These are phyloP conservation scores for Globisporangium apiculatum DNA, from an alignment of 352 stramenopile species.

Conservation along the genomic window DNA sequence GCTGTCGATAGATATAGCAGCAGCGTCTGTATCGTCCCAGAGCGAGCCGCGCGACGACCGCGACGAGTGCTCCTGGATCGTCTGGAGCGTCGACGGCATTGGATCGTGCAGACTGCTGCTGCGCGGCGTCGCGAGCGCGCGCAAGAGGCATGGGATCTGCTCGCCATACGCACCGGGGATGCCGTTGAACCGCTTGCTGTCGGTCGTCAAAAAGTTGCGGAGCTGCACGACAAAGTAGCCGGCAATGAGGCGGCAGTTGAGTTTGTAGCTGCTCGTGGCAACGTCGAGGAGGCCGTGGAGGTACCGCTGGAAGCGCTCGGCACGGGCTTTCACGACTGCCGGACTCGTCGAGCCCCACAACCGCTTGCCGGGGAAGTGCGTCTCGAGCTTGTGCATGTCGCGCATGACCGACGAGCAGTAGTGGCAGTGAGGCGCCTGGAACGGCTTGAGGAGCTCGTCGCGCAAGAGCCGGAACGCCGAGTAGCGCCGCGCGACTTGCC, in stretches of 20 bases:
- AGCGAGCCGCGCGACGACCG: conserved; percentile 14
- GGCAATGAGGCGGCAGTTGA: conserved; percentile 48
- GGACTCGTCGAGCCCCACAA: conserved; percentile 51
- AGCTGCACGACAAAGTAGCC: conserved; percentile 45
- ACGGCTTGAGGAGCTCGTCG: conserved; percentile 42
- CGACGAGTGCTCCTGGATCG: conserved; percentile 29
- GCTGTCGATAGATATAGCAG: conserved; percentile 2
- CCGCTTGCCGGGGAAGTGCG: conserved; percentile 45
- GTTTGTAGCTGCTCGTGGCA: conserved; percentile 38
- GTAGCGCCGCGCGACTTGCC: conserved; percentile 62
- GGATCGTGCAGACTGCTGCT: conserved; percentile 16
- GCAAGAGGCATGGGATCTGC: conserved; percentile 39
- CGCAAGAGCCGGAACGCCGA: conserved; percentile 58
- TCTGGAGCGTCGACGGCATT: conserved; percentile 33
- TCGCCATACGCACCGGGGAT: conserved; percentile 27
- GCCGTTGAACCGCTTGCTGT: conserved; percentile 32
- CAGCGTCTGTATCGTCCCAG: conserved; percentile 18
- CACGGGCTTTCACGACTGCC: conserved; percentile 31
- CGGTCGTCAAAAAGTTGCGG: conserved; percentile 52
- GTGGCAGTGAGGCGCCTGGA: conserved; percentile 48
- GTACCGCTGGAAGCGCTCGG: conserved; percentile 49
- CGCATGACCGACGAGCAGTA: conserved; percentile 47
- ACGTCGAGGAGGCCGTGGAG: conserved; percentile 47
- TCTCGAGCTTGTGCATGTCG: conserved; percentile 34
- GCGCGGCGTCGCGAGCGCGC: conserved; percentile 24